phyloP scores from a whole-genome alignment of 1,284 basidiomycete genomes.

The Cystobasidium slooffiae region DNA sequence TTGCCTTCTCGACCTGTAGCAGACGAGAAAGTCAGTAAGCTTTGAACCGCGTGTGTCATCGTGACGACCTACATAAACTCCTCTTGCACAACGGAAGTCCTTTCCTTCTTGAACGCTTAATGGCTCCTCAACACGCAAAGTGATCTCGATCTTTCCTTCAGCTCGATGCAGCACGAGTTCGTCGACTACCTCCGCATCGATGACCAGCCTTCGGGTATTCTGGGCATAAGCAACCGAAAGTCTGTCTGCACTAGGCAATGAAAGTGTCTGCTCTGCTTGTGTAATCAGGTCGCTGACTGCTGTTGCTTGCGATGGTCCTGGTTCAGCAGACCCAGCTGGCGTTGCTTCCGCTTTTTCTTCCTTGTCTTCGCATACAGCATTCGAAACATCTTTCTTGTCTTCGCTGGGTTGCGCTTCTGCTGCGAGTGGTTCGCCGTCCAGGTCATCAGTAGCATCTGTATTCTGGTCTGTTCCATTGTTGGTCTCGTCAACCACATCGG shows the following conservation, averaged over 20 bases:
- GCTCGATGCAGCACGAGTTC: constrained; percentile 77
- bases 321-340: background rate
- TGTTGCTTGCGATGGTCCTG: background rate
- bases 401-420: background rate
- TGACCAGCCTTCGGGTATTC: constrained; percentile 78
- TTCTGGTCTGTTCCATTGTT: constrained; percentile 6
- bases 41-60: background rate
- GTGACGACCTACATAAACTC: constrained; percentile 54
- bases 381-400: background rate
- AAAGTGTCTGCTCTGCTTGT: background rate
- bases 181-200: constrained; percentile 85
- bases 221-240: constrained; percentile 92
- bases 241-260: constrained; percentile 56
- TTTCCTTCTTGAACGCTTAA: constrained; percentile 58
- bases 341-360: background rate
- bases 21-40: background rate
- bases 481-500: too few relatives aligned
- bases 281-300: too few relatives aligned
- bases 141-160: constrained; percentile 83
- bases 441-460: background rate
- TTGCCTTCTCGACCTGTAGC: constrained; percentile 18
- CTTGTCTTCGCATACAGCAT: background rate
- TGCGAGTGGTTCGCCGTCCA: background rate
- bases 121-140: constrained; percentile 63
- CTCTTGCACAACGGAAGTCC: constrained; percentile 59